Evolutionary conservation across 495 filamentous ascomycete genomes (phyloP), one percentile per base, ranked within the genome.

Genomic region (Penicillium crystallinum): DNA sequence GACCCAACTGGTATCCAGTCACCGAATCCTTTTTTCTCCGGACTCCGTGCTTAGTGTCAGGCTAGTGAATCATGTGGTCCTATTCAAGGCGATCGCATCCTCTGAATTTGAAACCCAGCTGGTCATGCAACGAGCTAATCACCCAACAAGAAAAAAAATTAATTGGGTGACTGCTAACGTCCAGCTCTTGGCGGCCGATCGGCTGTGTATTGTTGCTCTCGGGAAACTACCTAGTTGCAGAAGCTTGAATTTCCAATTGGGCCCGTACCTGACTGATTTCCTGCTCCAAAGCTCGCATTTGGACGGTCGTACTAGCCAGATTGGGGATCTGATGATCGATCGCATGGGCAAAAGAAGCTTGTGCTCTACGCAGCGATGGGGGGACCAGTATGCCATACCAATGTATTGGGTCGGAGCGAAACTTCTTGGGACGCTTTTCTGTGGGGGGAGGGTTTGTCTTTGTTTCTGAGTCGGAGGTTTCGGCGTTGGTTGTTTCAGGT

Each of bases 341-440:
- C 14, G 63, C 76, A 17, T 59, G 60, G 10, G 62, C 71, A 43
- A 80, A 80, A 19, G 64, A 69, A 33, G 57, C 67, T 63, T 88
- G 86, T 0, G 86, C 84, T 19, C 62, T 70, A 43, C 83, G 80
- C 34, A 90, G 73, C 6, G 82, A 66, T 22, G 67, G 67, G 0
- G 87, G 82, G 8, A 82, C 76, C 0, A 89, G 67, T 31, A 89
- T 77, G 5, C 86, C 86, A 63, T 86, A 89, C 85, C 85, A 88
- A 30, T 75, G 67, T 37, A 89, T 72, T 5, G 87, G 85, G 59
- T 89, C 79, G 33, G 72, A 69, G 22, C 61, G 65, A 25, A 63
- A 59, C 33, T 61, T 67, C 38, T 63, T 63, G 18, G 52, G 55
- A 18, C 17, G 7, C 25, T 63, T 56, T 30, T 51, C 51, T 30